Evolutionary conservation across 2,329 filamentous ascomycete genomes (phyloP), one percentile per base, ranked within the genome.

Genomic region (Beauveria sp.): DNA sequence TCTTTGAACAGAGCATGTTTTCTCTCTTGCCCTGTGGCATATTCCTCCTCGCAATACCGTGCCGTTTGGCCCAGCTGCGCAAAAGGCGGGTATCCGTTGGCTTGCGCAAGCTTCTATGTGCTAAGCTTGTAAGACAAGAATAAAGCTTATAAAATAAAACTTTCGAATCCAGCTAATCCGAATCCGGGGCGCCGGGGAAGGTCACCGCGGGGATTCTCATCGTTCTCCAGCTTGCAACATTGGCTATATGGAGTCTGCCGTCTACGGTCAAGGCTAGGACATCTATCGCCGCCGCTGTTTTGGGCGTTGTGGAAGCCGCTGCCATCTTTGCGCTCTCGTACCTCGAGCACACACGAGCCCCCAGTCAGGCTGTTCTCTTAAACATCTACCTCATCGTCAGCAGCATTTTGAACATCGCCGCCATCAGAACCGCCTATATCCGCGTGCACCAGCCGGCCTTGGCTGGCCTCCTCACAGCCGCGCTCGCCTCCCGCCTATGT

Each of bases 401-500:
- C 0, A 64, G 70, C 8, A 55, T 75, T 14, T 69, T 75, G 34
- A 72, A 76, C 28, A 62, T 71, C 20, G 70, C 73, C 1, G 64
- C 67, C 5, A 63, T 67, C 2, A 63, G 75, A 24, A 75, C 75
- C 0, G 64, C 73, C 0, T 74, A 70, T 67, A 65, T 75, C 8
- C 68, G 72, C 10, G 62, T 62, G 10, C 60, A 60, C 2, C 63
- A 70, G 46, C 24, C 54, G 2, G 22, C 60, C 4, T 65, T 74
- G 26, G 69, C 69, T 1, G 61, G 55, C 18, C 58, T 74, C 2
- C 72, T 71, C 40, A 69, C 68, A 0, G 61, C 68, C 0, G 66
- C 67, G 0, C 62, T 74, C 4, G 67, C 41, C 0, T 46, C 66
- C 24, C 75, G 74, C 64, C 50, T 63, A 1, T 6, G 65, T 2